Conservation (phyloP, 129 eudicot genomes). For the Chrysanthemum lavandulifolium region DNA sequence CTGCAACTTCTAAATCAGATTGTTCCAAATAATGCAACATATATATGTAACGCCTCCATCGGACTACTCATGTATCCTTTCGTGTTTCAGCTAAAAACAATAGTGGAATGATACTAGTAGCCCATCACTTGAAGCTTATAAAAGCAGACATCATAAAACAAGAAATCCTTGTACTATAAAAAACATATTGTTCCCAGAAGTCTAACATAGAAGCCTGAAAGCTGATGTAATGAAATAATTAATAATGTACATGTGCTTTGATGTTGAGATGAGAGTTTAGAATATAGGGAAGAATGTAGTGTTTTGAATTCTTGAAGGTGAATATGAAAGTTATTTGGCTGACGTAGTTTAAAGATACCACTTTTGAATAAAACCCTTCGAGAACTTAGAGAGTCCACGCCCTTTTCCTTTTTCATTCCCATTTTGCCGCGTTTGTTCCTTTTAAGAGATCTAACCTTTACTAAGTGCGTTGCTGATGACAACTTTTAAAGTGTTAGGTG, state of each 20-base stretch:
- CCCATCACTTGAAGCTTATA: too few species aligned
- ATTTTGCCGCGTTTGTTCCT: constrained; percentile 31
- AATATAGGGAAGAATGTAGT: constrained; percentile 5
- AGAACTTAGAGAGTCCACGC: constrained; percentile 30
- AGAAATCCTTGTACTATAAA: not conserved
- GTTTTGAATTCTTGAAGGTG: constrained; percentile 15
- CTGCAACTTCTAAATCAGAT: too few species aligned
- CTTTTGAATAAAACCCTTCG: constrained; percentile 20
- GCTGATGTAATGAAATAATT: not conserved
- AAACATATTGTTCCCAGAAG: too few species aligned
- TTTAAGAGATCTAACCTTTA: not conserved
- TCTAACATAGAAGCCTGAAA: too few species aligned
- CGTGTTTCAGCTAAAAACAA: too few species aligned
- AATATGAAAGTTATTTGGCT: not conserved
- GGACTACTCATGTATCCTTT: too few species aligned
- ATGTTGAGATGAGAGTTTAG: not conserved
- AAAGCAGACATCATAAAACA: not conserved
- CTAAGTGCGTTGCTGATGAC: too few species aligned
- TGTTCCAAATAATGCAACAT: too few species aligned
- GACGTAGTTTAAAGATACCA: constrained; percentile 5
- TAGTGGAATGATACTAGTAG: too few species aligned
- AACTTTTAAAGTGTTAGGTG: too few species aligned
- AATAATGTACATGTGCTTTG: not conserved
- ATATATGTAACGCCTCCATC: too few species aligned
- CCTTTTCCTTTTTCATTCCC: constrained; percentile 27